phyloP scores from a whole-genome alignment of 129 eudicot species.

The Ambrosia trifida region DNA sequence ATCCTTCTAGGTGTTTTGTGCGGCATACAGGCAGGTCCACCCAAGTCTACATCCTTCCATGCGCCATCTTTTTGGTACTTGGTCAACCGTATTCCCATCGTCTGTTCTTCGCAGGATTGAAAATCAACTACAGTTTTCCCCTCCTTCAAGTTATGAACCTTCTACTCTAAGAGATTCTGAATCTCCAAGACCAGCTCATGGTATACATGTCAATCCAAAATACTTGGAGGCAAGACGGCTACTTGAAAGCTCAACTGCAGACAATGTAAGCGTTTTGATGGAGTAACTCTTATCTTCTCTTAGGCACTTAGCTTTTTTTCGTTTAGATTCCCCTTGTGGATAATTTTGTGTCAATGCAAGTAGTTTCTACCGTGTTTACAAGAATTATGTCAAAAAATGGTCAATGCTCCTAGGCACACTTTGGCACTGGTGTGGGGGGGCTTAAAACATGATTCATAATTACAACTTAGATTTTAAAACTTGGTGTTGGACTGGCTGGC shows the following conservation, averaged over 20 bases:
- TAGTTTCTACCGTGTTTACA: constrained; percentile 14
- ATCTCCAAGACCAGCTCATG: constrained; percentile 94
- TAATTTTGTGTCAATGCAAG: constrained; percentile 23
- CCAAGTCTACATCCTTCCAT: constrained; percentile 76
- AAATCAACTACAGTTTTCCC: constrained; percentile 55
- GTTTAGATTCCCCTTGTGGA: constrained; percentile 5
- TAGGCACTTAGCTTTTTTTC: constrained; percentile 23
- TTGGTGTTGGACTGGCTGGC: neutral
- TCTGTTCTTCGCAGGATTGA: constrained; percentile 79
- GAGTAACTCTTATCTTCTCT: constrained; percentile 24
- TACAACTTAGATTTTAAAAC: neutral
- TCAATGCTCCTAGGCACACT: constrained; percentile 5
- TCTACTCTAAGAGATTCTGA: constrained; percentile 68
- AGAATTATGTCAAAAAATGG: constrained; percentile 3
- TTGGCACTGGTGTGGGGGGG: constrained; percentile 8
- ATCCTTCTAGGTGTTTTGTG: constrained; percentile 69
- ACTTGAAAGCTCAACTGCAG: constrained; percentile 53
- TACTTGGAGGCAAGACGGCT: constrained; percentile 83
- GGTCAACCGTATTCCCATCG: constrained; percentile 82
- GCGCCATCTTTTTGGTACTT: constrained; percentile 93
- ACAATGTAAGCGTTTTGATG: constrained; percentile 55
- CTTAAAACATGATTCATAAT: constrained; percentile 1
- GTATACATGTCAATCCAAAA: constrained; percentile 95
- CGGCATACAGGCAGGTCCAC: constrained; percentile 75
- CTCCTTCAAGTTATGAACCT: constrained; percentile 49